Conservation (phyloP, 1,284 basidiomycete species). For the Rhodotorula sp. region DNA sequence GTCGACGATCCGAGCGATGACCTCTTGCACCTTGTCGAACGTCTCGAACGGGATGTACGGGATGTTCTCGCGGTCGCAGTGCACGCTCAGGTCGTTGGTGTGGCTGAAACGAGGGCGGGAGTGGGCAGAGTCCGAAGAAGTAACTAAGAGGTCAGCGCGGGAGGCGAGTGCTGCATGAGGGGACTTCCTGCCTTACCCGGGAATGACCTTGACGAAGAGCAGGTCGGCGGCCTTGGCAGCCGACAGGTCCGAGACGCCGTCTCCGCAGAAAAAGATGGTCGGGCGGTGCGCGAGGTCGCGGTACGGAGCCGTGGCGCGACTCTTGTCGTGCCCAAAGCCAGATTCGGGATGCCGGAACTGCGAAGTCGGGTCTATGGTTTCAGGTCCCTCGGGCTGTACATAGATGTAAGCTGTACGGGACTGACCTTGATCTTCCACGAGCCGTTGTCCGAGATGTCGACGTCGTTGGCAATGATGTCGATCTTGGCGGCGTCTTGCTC, state of each 20-base stretch:
- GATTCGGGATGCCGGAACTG: slow-evolving; percentile 44
- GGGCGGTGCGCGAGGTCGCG: slow-evolving; percentile 67
- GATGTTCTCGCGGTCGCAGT: slow-evolving; percentile 59
- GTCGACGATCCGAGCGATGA: slow-evolving; percentile 63
- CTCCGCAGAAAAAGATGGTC: slow-evolving; percentile 88
- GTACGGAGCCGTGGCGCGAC: slow-evolving; percentile 84
- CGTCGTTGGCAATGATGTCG: slow-evolving; percentile 87
- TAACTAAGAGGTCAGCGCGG: not conserved
- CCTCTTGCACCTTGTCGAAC: slow-evolving; percentile 51
- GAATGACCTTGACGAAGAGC: slow-evolving; percentile 81
- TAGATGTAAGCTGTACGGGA: not conserved
- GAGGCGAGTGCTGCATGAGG: not conserved
- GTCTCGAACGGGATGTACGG: slow-evolving; percentile 51
- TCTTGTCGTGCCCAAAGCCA: slow-evolving; percentile 90
- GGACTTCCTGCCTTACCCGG: slow-evolving; percentile 54
- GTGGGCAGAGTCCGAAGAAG: not conserved
- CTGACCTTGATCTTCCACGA: slow-evolving; percentile 70
- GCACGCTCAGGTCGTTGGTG: slow-evolving; percentile 79
- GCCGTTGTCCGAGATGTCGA: slow-evolving; percentile 62
- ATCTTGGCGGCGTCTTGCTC: slow-evolving; percentile 66
- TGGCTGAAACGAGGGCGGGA: slow-evolving; percentile 14
- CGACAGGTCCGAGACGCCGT: slow-evolving; percentile 86
- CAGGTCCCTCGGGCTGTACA: not conserved
- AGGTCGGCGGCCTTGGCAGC: slow-evolving; percentile 86
- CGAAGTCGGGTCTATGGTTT: not conserved